Base-by-base conservation (phyloP, 345 rosid genomes). In the Citrus australasica region DNA sequence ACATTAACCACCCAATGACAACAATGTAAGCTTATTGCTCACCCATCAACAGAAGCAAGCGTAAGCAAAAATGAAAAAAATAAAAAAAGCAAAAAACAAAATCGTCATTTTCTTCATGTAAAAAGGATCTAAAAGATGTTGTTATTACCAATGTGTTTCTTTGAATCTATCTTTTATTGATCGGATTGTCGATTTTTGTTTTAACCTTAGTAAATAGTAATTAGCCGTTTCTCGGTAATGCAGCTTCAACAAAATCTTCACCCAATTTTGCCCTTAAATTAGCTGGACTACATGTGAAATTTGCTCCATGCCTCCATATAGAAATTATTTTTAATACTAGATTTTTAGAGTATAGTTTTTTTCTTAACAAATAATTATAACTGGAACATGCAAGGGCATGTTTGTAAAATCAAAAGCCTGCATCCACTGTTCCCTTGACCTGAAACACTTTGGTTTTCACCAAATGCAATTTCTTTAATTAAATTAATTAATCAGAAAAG, bases 371-470 rank as follows among this genome's bases (percentile, higher is more conserved):
- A 19, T 53, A 17, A 53, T 53, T 53, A 1, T 17, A 16, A 17
- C 1, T 17, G 58, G 58, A 53, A 53, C 7, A 17, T 17, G 22
- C 6, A 73, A 37, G 81, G 79, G 69, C 19, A 76, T 76, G 40
- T 32, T 77, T 83, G 76, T 79, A 78, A 78, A 73, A 69, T 33
- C 14, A 21, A 9, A 63, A 59, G 37, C 38, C 16, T 11, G 13
- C 17, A 38, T 61, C 77, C 53, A 84, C 82, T 71, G 82, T 80
- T 76, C 81, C 79, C 77, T 71, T 16, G 37, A 48, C 80, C 33
- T 58, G 22, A 73, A 78, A 42, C 81, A 48, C 40, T 27, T 11
- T 21, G 1, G 16, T 21, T 62, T 27, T 27, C 78, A 77, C 75
- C 74, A 19, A 38, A 69, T 70, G 40, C 70, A 17, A 28, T 64